Evolutionary conservation across 768 basidiomycete species (phyloP).

Genomic region (Lentinula detonsa): DNA sequence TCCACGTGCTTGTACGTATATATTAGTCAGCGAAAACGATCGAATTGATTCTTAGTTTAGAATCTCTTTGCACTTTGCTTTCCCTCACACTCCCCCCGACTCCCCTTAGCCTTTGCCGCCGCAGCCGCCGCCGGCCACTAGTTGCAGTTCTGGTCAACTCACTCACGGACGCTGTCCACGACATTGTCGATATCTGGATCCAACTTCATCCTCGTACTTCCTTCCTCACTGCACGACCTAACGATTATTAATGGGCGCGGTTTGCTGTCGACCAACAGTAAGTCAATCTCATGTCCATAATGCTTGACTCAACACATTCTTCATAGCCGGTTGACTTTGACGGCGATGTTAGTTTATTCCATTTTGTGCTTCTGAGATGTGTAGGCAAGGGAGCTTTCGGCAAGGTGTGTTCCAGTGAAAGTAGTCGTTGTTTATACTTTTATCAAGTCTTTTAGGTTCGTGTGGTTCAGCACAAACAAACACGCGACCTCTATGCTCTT

Average conservation of each 20-base stretch:
- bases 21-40: background rate
- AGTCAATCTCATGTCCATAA: conserved; percentile 13
- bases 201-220: background rate
- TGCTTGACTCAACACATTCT: background rate
- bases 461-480: conserved; percentile 98
- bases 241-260: conserved; percentile 58
- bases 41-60: background rate
- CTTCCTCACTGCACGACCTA: background rate
- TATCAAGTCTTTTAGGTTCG: conserved; percentile 63
- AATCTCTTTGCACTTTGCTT: background rate
- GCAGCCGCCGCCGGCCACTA: conserved; percentile 2
- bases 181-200: background rate
- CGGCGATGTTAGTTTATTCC: conserved; percentile 93
- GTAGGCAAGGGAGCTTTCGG: conserved; percentile 99
- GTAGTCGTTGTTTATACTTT: background rate
- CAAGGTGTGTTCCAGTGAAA: conserved; percentile 55
- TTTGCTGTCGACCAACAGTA: conserved; percentile 81
- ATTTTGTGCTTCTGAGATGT: conserved; percentile 89
- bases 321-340: conserved; percentile 89
- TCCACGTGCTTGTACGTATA: background rate
- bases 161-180: background rate
- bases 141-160: conserved; percentile 7
- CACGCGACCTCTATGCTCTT: conserved; percentile 92
- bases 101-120: background rate
- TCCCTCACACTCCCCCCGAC: background rate